Evolutionary conservation across 164 flowering plant genomes (phyloP).

Genomic region (Aristolochia contorta): DNA sequence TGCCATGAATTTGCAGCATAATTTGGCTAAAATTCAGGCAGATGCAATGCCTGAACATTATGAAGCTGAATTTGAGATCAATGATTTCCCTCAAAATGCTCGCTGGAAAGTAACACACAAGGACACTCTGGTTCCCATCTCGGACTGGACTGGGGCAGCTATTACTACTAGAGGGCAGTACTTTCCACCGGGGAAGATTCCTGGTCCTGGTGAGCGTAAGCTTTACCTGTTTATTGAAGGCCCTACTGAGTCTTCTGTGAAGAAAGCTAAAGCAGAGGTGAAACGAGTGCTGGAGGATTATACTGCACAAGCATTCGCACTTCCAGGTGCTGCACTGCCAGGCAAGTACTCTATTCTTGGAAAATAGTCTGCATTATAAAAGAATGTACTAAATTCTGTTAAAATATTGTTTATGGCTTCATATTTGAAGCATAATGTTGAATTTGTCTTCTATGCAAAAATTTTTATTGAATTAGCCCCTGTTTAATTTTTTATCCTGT

Average conservation of each 20-base stretch:
- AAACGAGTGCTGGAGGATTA: slow-evolving; percentile 85
- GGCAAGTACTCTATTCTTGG: slow-evolving; percentile 69
- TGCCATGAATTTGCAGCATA: slow-evolving; percentile 83
- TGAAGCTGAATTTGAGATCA: slow-evolving; percentile 92
- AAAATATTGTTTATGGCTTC: too few relatives aligned
- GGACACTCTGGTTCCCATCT: slow-evolving; percentile 92
- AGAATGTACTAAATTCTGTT: too few relatives aligned
- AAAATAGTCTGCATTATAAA: too few relatives aligned
- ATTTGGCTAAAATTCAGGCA: slow-evolving; percentile 72
- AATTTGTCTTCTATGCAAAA: too few relatives aligned
- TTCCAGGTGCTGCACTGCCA: slow-evolving; percentile 76
- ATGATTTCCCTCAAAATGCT: slow-evolving; percentile 96
- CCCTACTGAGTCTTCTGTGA: slow-evolving; percentile 78
- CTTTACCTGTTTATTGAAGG: slow-evolving; percentile 94
- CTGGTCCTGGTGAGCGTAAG: slow-evolving; percentile 84
- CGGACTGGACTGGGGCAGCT: slow-evolving; percentile 98
- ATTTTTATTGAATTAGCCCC: too few relatives aligned
- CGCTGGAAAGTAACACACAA: slow-evolving; percentile 99
- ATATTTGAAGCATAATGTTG: too few relatives aligned
- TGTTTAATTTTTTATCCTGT: too few relatives aligned
- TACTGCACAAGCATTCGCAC: slow-evolving; percentile 51
- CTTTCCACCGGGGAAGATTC: slow-evolving; percentile 56
- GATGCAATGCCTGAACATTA: slow-evolving; percentile 95
- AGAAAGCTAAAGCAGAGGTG: slow-evolving; percentile 76
- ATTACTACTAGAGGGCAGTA: slow-evolving; percentile 93